Conservation (phyloP, 2,329 filamentous ascomycete genomes). For the Penicillium sp. region DNA sequence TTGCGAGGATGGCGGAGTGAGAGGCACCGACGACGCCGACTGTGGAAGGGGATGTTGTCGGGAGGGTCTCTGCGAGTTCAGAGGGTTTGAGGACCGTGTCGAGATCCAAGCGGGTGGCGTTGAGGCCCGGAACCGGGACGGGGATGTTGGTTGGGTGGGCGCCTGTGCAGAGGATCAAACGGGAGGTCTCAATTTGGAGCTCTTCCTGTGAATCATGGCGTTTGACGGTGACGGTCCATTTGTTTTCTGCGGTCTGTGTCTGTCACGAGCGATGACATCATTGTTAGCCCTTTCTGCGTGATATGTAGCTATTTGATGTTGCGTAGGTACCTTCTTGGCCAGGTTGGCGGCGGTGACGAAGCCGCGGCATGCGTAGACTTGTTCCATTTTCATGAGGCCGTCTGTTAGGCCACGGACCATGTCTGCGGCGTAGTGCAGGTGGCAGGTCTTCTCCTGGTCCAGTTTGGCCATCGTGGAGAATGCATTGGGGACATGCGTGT, state of each 20-base stretch:
- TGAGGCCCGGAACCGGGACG: conserved; percentile 43
- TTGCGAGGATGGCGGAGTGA: conserved; percentile 62
- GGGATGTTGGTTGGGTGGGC: conserved; percentile 49
- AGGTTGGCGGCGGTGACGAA: conserved; percentile 36
- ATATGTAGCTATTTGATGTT: background rate
- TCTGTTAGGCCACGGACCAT: conserved; percentile 50
- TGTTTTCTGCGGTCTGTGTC: conserved; percentile 24
- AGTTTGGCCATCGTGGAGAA: conserved; percentile 54
- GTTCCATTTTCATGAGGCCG: conserved; percentile 38
- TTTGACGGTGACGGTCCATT: conserved; percentile 36
- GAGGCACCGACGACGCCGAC: conserved; percentile 62
- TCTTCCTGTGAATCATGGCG: conserved; percentile 27
- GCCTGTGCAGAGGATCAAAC: conserved; percentile 60
- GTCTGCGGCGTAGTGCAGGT: conserved; percentile 58
- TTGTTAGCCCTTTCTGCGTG: conserved; percentile 10
- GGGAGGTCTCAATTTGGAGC: conserved; percentile 39
- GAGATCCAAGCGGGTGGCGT: conserved; percentile 50
- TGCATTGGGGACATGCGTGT: conserved; percentile 52
- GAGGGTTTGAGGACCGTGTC: conserved; percentile 58
- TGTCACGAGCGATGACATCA: conserved; percentile 10
- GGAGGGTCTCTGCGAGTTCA: conserved; percentile 44
- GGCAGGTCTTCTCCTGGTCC: conserved; percentile 57
- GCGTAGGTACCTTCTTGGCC: conserved; percentile 27
- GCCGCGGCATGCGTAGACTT: conserved; percentile 35
- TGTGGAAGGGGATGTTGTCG: conserved; percentile 36